Conservation (phyloP, 345 rosid genomes). For the Syzygium jambos region DNA sequence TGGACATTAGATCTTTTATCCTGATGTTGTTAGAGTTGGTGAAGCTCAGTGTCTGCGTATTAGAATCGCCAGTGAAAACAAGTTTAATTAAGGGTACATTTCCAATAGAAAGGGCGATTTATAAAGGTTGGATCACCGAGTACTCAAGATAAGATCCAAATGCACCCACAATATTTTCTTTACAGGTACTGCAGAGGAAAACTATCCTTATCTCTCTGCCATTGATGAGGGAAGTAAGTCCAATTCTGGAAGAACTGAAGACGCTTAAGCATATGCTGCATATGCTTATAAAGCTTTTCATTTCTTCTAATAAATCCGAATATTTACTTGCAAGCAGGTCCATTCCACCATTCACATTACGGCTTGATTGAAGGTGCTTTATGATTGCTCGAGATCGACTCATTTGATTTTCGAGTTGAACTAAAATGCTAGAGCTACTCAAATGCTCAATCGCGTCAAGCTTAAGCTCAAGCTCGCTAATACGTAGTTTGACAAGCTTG, state of each 20-base stretch:
- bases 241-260: background rate
- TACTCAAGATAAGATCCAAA: background rate
- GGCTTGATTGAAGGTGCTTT: background rate
- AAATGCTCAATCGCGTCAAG: background rate
- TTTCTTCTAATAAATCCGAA: background rate
- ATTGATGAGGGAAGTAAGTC: background rate
- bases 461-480: too few relatives aligned
- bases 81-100: background rate
- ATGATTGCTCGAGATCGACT: background rate
- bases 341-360: background rate
- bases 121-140: too few relatives aligned
- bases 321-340: background rate
- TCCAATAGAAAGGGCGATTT: too few relatives aligned
- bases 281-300: background rate
- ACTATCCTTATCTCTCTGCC: background rate
- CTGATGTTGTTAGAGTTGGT: constrained; percentile 3
- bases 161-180: background rate
- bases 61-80: background rate
- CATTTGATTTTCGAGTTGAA: background rate
- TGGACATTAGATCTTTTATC: constrained; percentile 4
- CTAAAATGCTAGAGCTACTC: background rate
- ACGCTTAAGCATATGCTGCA: background rate
- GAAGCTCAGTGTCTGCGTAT: constrained; percentile 7
- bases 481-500: too few relatives aligned
- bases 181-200: background rate